Conservation (phyloP, 768 basidiomycete species). For the Lactarius sanguifluus region DNA sequence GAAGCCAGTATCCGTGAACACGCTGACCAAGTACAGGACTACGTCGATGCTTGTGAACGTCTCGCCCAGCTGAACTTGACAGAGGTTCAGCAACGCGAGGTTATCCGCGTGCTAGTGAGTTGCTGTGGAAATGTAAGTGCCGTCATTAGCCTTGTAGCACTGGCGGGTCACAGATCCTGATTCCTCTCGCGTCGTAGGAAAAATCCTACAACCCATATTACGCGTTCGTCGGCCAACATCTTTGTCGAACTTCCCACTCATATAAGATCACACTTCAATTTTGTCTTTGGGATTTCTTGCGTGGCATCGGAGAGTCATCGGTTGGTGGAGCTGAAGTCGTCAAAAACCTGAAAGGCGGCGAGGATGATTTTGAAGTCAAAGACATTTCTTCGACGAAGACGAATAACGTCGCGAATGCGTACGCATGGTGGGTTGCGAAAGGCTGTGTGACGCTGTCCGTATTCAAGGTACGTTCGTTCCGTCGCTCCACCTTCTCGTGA, state of each 20-base stretch:
- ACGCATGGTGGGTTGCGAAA: constrained; percentile 93
- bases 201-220: constrained; percentile 95
- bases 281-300: constrained; percentile 94
- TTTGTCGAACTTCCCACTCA: constrained; percentile 75
- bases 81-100: constrained; percentile 91
- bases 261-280: constrained; percentile 94
- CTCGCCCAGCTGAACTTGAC: constrained; percentile 78
- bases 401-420: constrained; percentile 77
- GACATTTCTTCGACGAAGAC: constrained; percentile 58
- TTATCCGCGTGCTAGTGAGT: constrained; percentile 88
- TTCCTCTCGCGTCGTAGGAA: constrained; percentile 53
- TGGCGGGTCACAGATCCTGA: constrained; percentile 12
- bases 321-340: constrained; percentile 81
- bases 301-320: constrained; percentile 80
- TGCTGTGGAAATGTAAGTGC: constrained; percentile 84
- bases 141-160: neutral
- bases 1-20: neutral
- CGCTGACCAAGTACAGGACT: constrained; percentile 60
- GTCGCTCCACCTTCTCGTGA: neutral
- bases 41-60: constrained; percentile 93
- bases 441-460: constrained; percentile 71
- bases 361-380: constrained; percentile 46
- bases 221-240: constrained; percentile 80
- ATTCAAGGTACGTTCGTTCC: constrained; percentile 63
- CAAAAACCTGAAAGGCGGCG: constrained; percentile 55